Evolutionary conservation across 2,329 filamentous ascomycete species (phyloP), one percentile per base, ranked within the genome.

Genomic region (Cryphonectria carpinicola): DNA sequence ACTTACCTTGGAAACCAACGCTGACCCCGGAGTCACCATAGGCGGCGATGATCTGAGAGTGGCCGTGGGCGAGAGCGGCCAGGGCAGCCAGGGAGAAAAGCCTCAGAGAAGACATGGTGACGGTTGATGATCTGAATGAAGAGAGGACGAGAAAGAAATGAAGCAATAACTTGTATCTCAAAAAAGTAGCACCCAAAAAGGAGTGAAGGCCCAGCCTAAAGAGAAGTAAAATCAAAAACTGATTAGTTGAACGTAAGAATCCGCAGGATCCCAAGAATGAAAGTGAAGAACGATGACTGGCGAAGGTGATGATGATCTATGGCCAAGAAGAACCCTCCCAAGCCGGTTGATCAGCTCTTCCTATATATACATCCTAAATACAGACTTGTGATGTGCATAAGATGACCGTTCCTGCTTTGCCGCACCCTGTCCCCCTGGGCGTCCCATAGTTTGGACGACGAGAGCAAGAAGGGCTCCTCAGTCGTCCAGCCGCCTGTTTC

Each of bases 1-100:
- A 28, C 73, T 66, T 76, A 84, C 84, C 84, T 77, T 83, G 79
- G 75, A 86, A 86, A n/a, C 84, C 86, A 63, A 86, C 78, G 71
- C 83, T 85, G 14, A 80, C 74, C 1, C 83, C 83, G 0, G 77
- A 52, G n/a, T 80, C 74, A 65, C 85, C 85, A 70, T 85, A 82
- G 17, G 83, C 85, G 41, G 76, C 79, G 61, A 86, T 77, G 71
- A 87, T 83, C 43, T 85, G 84, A 39, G 81, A 82, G 74, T 87
- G 86, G 39, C 79, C 83, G 35, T 78, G 78, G 67, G 77, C 78
- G 22, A 84, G 69, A 35, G 80, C 76, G 73, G 81, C 60, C 70
- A 83, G 72, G 74, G 79, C 77, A 70, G 78, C 75, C 71, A 80
- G 72, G 52, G 79, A 79, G 68, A 81, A 74, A 65, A 79, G 72